Evolutionary conservation across 2,329 filamentous ascomycete species (phyloP).

Genomic region (Cytospora piceicola): DNA sequence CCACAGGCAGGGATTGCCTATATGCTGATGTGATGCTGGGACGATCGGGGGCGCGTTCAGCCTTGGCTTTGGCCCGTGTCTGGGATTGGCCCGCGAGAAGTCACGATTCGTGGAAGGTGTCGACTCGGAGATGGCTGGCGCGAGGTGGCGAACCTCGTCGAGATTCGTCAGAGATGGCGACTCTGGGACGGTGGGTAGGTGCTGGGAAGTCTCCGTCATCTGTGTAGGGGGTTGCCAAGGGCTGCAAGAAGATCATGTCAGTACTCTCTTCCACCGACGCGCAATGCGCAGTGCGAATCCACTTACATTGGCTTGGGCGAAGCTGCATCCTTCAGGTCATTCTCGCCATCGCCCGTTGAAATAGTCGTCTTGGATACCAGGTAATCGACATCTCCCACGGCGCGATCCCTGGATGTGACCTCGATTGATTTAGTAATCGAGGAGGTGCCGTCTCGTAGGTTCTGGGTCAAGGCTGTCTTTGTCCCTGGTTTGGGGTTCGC

Average conservation of each 20-base stretch:
- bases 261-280: too few species aligned
- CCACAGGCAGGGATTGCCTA: conserved; percentile 27
- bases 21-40: conserved; percentile 15
- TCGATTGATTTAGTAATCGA: conserved; percentile 48
- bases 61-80: conserved; percentile 37
- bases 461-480: conserved; percentile 42
- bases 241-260: background rate
- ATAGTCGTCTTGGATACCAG: conserved; percentile 45
- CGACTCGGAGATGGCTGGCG: conserved; percentile 9
- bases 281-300: too few species aligned
- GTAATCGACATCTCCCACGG: conserved; percentile 42
- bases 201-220: background rate
- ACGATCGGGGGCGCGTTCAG: conserved; percentile 30
- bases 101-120: conserved; percentile 6
- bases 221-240: conserved; percentile 4
- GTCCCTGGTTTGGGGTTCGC: conserved; percentile 30
- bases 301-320: conserved; percentile 17
- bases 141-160: conserved; percentile 14
- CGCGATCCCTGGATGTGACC: conserved; percentile 41
- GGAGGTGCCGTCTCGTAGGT: conserved; percentile 45
- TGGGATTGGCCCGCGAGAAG: conserved; percentile 19
- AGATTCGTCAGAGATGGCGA: background rate
- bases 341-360: conserved; percentile 35
- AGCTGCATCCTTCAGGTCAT: background rate
- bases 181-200: conserved; percentile 12